phyloP scores from a whole-genome alignment of 2,329 filamentous ascomycete genomes.

The Hortaea sp. region DNA sequence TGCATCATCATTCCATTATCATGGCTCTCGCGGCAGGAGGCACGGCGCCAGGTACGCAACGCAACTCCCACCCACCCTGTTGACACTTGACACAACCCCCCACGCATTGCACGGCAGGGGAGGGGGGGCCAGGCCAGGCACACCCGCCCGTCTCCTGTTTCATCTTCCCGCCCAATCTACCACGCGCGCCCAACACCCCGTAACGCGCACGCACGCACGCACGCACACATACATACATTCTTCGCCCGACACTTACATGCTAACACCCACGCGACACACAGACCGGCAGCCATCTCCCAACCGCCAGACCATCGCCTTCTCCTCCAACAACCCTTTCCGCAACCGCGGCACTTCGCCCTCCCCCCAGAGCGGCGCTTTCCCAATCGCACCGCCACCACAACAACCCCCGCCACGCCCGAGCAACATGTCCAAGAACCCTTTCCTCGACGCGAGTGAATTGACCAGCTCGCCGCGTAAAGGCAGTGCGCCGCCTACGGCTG shows the following conservation, averaged over 20 bases:
- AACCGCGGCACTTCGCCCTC: conserved; percentile 53
- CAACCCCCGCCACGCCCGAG: conserved; percentile 34
- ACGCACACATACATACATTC: neutral
- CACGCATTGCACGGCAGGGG: no score
- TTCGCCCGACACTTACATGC: neutral
- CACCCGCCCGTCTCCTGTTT: conserved; percentile 1
- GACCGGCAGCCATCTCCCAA: conserved; percentile 38
- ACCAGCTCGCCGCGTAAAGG: conserved; percentile 4
- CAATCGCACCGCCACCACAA: conserved; percentile 26
- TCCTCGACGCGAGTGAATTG: conserved; percentile 43
- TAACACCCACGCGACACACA: neutral
- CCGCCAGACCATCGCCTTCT: conserved; percentile 44
- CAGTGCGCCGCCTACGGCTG: conserved; percentile 25
- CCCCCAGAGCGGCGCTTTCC: conserved; percentile 9
- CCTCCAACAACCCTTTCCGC: conserved; percentile 70
- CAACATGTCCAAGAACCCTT: conserved; percentile 62
- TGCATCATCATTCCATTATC: neutral
- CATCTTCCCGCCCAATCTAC: neutral
- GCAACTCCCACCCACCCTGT: neutral
- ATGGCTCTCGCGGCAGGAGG: neutral
- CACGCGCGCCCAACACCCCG: neutral
- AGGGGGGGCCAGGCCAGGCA: neutral
- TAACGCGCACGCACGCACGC: neutral
- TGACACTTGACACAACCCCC: neutral
- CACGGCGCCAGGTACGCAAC: neutral